These are phyloP conservation scores for Lindgomyces ingoldianus DNA, from an alignment of 495 filamentous ascomycete species.

Conservation along the genomic window DNA sequence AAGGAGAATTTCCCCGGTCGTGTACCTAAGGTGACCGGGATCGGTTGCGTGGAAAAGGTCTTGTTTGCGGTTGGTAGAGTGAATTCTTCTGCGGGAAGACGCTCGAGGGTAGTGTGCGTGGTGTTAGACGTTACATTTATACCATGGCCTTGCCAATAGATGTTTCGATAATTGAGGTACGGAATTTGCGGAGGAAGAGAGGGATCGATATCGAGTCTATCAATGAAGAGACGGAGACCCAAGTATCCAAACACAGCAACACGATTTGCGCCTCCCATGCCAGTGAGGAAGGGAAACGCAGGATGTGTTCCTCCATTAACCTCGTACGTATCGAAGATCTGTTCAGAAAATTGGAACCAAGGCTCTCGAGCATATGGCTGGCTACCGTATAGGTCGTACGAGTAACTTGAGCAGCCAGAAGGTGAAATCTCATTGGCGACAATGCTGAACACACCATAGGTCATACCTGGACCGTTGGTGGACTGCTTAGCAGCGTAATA, in stretches of 20 bases:
- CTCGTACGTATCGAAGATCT: slow-evolving; percentile 64
- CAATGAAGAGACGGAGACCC: slow-evolving; percentile 57
- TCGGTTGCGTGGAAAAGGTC: slow-evolving; percentile 52
- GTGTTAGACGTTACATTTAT: slow-evolving; percentile 63
- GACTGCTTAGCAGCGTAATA: slow-evolving; percentile 69
- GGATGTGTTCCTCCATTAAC: slow-evolving; percentile 68
- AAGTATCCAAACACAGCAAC: slow-evolving; percentile 64
- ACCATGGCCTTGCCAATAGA: slow-evolving; percentile 70
- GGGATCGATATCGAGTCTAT: slow-evolving; percentile 60
- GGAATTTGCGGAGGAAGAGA: slow-evolving; percentile 64
- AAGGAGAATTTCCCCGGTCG: slow-evolving; percentile 49
- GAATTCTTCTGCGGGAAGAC: slow-evolving; percentile 39
- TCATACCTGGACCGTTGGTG: slow-evolving; percentile 65
- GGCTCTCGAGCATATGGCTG: slow-evolving; percentile 58
- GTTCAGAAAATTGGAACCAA: slow-evolving; percentile 67
- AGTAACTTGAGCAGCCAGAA: slow-evolving; percentile 64
- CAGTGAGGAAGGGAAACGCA: slow-evolving; percentile 68
- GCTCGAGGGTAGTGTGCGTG: slow-evolving; percentile 64
- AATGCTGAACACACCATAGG: slow-evolving; percentile 65
- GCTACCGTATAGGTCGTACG: slow-evolving; percentile 60
- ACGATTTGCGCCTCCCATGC: slow-evolving; percentile 64
- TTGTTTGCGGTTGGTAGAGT: slow-evolving; percentile 39
- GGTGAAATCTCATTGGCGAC: slow-evolving; percentile 60
- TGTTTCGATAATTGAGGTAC: slow-evolving; percentile 62
- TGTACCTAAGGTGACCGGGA: slow-evolving; percentile 52